Conservation (phyloP, 352 stramenopile species). For the Globisporangium cylindrosporum region DNA sequence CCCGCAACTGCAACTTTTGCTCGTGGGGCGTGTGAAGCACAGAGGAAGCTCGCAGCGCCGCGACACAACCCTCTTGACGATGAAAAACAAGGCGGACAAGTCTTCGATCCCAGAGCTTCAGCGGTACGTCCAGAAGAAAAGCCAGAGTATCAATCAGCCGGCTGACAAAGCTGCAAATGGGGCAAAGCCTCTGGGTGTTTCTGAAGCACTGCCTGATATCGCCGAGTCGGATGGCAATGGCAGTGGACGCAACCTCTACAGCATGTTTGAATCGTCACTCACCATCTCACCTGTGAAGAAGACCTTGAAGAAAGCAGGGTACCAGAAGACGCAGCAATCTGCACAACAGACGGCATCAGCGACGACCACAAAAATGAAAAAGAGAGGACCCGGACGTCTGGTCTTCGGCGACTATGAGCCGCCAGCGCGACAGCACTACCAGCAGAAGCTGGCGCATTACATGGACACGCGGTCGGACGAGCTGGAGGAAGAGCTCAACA, state of each 20-base stretch:
- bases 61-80: constrained; percentile 20
- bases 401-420: constrained; percentile 74
- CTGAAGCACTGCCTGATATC: neutral
- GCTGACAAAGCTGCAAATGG: neutral
- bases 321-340: constrained; percentile 5
- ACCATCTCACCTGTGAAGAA: constrained; percentile 28
- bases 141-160: constrained; percentile 14
- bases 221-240: constrained; percentile 9
- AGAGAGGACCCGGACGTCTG: constrained; percentile 54
- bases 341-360: constrained; percentile 14
- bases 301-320: constrained; percentile 24
- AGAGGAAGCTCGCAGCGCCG: constrained; percentile 20
- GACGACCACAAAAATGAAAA: constrained; percentile 21
- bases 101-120: constrained; percentile 53
- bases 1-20: constrained; percentile 66
- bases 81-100: constrained; percentile 29
- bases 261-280: constrained; percentile 26
- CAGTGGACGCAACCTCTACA: constrained; percentile 29
- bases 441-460: constrained; percentile 77
- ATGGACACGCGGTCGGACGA: constrained; percentile 61
- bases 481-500: constrained; percentile 72
- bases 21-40: constrained; percentile 54
- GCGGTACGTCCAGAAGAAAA: constrained; percentile 61
- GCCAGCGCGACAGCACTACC: constrained; percentile 58
- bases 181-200: constrained; percentile 2